These are phyloP conservation scores for Malus fusca DNA, from an alignment of 306 rosid genomes.

Conservation along the genomic window DNA sequence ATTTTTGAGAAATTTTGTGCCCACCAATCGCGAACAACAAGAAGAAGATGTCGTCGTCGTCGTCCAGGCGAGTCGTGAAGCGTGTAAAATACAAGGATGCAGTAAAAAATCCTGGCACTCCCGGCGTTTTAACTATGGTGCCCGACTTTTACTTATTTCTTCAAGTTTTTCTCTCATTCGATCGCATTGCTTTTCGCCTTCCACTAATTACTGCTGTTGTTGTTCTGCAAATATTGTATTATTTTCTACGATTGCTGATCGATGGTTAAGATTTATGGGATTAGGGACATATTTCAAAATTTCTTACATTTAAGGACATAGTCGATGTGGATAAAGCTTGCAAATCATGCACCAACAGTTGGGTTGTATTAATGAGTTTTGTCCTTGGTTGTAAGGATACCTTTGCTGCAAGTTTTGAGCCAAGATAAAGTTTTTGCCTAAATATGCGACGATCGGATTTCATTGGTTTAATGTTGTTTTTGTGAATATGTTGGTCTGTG, in stretches of 20 bases:
- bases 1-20: background rate
- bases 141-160: background rate
- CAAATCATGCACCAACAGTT: too few relatives aligned
- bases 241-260: too few relatives aligned
- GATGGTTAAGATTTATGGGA: background rate
- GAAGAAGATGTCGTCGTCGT: conserved; percentile 19
- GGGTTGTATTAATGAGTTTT: too few relatives aligned
- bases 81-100: conserved; percentile 73
- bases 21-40: background rate
- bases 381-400: too few relatives aligned
- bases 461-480: background rate
- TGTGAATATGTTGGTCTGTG: conserved; percentile 1
- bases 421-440: too few relatives aligned
- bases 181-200: background rate
- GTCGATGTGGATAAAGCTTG: too few relatives aligned
- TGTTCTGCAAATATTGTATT: background rate
- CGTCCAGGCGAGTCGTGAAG: conserved; percentile 48
- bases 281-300: background rate
- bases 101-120: conserved; percentile 70
- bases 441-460: background rate
- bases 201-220: background rate
- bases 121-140: conserved; percentile 81
- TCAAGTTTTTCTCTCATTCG: background rate
- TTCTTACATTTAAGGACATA: too few relatives aligned
- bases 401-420: too few relatives aligned